phyloP scores from a whole-genome alignment of 495 filamentous ascomycete genomes.

The Daldinia caldariorum region DNA sequence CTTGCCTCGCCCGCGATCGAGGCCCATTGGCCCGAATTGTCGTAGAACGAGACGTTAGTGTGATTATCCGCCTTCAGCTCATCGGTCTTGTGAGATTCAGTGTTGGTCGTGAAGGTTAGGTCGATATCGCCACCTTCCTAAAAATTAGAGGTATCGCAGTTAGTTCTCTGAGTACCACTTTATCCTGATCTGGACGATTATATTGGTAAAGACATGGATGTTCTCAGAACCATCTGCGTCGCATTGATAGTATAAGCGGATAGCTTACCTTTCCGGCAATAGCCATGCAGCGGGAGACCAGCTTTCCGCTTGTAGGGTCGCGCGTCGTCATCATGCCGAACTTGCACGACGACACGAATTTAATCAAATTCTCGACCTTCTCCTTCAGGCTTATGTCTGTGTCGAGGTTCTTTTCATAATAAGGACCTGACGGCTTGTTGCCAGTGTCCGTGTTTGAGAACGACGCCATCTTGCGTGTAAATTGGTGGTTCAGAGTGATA shows the following conservation, averaged over 20 bases:
- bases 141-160: neutral
- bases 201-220: neutral
- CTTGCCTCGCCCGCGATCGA: conserved; percentile 78
- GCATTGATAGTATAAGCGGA: neutral
- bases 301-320: conserved; percentile 63
- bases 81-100: conserved; percentile 89
- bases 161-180: neutral
- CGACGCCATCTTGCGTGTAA: conserved; percentile 42
- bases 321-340: conserved; percentile 82
- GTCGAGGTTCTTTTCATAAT: conserved; percentile 76
- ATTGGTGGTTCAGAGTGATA: neutral
- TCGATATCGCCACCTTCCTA: conserved; percentile 83
- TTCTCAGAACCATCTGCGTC: neutral
- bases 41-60: conserved; percentile 88
- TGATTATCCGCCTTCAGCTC: conserved; percentile 79
- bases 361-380: conserved; percentile 79
- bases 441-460: conserved; percentile 70
- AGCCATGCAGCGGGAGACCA: conserved; percentile 90
- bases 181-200: neutral
- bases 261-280: conserved; percentile 77
- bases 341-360: conserved; percentile 75
- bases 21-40: conserved; percentile 75
- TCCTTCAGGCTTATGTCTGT: conserved; percentile 70
- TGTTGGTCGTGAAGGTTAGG: conserved; percentile 93
- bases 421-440: conserved; percentile 74